A percentile compares a stretch with the other conserved stretches of the same genome.
Evolutionary conservation across 768 basidiomycete species (phyloP).

Genomic region (Daedalea quercina): DNA sequence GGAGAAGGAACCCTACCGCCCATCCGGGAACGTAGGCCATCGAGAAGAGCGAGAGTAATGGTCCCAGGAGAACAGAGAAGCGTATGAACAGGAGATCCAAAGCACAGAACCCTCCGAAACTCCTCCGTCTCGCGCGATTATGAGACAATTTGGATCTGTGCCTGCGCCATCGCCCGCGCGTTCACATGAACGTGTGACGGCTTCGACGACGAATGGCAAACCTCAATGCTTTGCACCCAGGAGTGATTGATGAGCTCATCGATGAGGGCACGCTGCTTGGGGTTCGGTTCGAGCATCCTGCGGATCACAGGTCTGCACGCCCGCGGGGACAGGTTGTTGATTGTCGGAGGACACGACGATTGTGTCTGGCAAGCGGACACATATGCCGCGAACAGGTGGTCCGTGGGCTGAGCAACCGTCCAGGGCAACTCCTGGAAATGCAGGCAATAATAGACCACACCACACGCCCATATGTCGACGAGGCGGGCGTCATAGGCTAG

Average conservation of each 20-base stretch:
- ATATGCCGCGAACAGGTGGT: constrained; percentile 79
- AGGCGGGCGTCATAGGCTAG: constrained; percentile 94
- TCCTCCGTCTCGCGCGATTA: not conserved
- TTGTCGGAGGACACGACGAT: constrained; percentile 51
- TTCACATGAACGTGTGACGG: constrained; percentile 63
- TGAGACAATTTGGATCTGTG: constrained; percentile 35
- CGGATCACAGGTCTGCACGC: constrained; percentile 79
- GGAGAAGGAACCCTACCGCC: not conserved
- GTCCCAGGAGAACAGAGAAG: constrained; percentile 3
- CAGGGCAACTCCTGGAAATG: constrained; percentile 98
- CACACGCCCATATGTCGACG: constrained; percentile 97
- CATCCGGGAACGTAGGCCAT: not conserved
- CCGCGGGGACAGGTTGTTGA: constrained; percentile 84
- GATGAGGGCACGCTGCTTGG: constrained; percentile 64
- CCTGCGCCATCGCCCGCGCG: constrained; percentile 50
- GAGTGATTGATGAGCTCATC: constrained; percentile 74
- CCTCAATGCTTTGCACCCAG: constrained; percentile 79
- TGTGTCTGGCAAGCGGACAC: constrained; percentile 46
- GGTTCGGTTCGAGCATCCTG: constrained; percentile 94
- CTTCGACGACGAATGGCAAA: constrained; percentile 61
- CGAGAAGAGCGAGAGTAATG: constrained; percentile 1
- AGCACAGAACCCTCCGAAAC: not conserved
- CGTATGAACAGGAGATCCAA: not conserved
- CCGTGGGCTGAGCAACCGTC: constrained; percentile 85
- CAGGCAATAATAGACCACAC: constrained; percentile 96